phyloP scores from a whole-genome alignment of 441 rosid genomes.

The Biscutella laevigata region DNA sequence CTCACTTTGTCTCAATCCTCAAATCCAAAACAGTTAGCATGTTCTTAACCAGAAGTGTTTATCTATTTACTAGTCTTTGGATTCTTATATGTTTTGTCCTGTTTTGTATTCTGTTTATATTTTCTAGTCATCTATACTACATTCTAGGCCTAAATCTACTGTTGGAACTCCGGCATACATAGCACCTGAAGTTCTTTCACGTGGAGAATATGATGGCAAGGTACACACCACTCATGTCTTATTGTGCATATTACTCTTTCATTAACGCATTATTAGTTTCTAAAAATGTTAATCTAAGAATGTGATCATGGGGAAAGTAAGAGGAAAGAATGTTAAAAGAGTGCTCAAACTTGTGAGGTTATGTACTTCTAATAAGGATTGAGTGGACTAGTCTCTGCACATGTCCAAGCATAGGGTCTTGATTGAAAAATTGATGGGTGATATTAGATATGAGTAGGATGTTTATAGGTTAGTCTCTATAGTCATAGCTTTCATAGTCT shows the following conservation, averaged over 20 bases:
- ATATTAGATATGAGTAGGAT: background rate
- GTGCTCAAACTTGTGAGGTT: background rate
- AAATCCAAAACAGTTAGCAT: background rate
- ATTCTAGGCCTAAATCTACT: conserved; percentile 85
- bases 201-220: conserved; percentile 85
- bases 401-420: background rate
- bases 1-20: background rate
- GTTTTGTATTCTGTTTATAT: background rate
- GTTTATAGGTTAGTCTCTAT: background rate
- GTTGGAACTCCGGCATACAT: conserved; percentile 97
- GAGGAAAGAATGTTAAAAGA: background rate
- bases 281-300: background rate
- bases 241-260: background rate
- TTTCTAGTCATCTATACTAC: conserved; percentile 70
- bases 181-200: conserved; percentile 82
- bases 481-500: background rate
- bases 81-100: background rate
- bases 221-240: conserved; percentile 28
- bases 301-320: background rate
- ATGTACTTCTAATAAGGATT: background rate
- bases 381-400: background rate
- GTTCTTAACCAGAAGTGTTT: background rate
- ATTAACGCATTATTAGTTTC: background rate
- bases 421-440: background rate
- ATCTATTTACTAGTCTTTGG: conserved; percentile 3